These are phyloP conservation scores for Trichoderma arundinaceum DNA, from an alignment of 2,329 filamentous ascomycete genomes.

Conservation along the genomic window DNA sequence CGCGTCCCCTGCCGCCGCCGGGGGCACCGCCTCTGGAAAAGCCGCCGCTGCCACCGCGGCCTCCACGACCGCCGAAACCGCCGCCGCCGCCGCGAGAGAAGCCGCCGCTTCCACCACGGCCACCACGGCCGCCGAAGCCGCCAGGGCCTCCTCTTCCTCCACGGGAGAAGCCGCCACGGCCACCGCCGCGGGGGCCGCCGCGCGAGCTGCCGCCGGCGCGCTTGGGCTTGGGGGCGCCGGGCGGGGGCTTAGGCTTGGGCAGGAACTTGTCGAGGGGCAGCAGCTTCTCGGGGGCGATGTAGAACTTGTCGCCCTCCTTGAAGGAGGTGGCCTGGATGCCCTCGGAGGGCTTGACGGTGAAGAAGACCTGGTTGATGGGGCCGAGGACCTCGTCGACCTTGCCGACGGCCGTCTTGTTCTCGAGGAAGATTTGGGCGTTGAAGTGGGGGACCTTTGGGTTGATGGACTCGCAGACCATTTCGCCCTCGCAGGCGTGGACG, in stretches of 20 bases:
- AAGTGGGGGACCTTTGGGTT: conserved; percentile 98
- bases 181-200: conserved; percentile 43
- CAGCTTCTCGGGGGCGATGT: conserved; percentile 91
- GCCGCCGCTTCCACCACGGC: conserved; percentile 44
- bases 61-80: conserved; percentile 33
- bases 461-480: conserved; percentile 95
- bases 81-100: conserved; percentile 40
- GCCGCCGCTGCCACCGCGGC: conserved; percentile 39
- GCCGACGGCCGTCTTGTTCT: conserved; percentile 96
- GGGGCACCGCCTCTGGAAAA: conserved; percentile 39
- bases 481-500: conserved; percentile 92
- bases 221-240: conserved; percentile 66
- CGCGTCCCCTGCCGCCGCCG: conserved; percentile 37
- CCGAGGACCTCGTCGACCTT: conserved; percentile 98
- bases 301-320: conserved; percentile 97
- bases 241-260: conserved; percentile 82
- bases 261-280: conserved; percentile 95
- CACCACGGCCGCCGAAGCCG: conserved; percentile 48
- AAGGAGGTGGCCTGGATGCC: conserved; percentile 94
- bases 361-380: conserved; percentile 96
- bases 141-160: conserved; percentile 48
- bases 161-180: conserved; percentile 43
- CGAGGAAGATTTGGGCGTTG: conserved; percentile 97
- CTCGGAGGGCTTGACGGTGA: conserved; percentile 96
- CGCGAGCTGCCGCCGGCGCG: conserved; percentile 62